Evolutionary conservation across 129 eudicot genomes (phyloP).

Genomic region (Calendula officinalis): DNA sequence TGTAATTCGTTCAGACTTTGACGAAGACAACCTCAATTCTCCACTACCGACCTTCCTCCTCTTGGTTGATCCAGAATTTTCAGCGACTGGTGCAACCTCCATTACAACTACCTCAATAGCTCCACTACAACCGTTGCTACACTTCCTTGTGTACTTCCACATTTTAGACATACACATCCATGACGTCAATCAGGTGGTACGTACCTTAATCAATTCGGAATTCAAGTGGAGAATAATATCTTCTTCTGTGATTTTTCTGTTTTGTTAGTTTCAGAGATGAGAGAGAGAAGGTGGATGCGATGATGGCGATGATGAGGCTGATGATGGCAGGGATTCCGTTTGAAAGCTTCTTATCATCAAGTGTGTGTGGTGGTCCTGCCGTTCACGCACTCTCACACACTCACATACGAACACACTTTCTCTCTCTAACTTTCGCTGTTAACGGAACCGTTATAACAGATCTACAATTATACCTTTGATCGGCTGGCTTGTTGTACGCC

Average conservation of each 20-base stretch:
- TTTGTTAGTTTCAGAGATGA: constrained; percentile 32
- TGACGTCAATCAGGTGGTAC: constrained; percentile 19
- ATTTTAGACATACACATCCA: constrained; percentile 9
- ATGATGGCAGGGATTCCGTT: constrained; percentile 46
- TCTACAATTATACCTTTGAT: constrained; percentile 23
- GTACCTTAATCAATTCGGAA: constrained; percentile 21
- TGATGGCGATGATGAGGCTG: constrained; percentile 35
- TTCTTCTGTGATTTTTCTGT: constrained; percentile 32
- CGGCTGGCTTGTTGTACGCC: constrained; percentile 23
- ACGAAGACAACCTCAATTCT: constrained; percentile 45
- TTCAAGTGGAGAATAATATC: constrained; percentile 33
- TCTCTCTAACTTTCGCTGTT: constrained; percentile 19
- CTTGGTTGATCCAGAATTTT: constrained; percentile 34
- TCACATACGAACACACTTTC: neutral
- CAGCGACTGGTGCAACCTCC: constrained; percentile 40
- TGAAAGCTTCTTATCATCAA: constrained; percentile 37
- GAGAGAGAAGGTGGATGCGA: constrained; percentile 29
- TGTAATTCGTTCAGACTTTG: constrained; percentile 33
- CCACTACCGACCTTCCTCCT: constrained; percentile 41
- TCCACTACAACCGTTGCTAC: constrained; percentile 30
- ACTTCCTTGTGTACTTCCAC: constrained; percentile 36
- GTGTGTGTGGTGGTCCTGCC: constrained; percentile 41
- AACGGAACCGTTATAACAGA: constrained; percentile 58
- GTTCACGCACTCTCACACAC: constrained; percentile 43
- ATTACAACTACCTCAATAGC: constrained; percentile 27